Evolutionary conservation across 495 filamentous ascomycete genomes (phyloP).

Genomic region (Lentithecium fluviatile): DNA sequence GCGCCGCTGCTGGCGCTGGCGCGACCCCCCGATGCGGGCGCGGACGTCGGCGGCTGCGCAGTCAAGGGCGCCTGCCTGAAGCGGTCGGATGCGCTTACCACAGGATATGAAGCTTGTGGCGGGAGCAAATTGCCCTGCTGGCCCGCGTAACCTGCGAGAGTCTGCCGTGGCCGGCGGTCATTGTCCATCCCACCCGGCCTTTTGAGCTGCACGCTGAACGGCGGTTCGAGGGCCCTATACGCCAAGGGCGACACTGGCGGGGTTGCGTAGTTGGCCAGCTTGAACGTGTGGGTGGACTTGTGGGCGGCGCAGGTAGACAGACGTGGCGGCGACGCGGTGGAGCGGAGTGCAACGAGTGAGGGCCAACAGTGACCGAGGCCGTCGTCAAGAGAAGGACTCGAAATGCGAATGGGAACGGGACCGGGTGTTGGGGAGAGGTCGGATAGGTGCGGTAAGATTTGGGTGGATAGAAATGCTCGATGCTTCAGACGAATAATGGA

Average conservation of each 20-base stretch:
- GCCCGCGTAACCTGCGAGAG: constrained; percentile 35
- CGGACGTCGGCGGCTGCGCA: constrained; percentile 36
- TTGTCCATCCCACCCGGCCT: constrained; percentile 44
- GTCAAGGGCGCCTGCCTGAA: constrained; percentile 38
- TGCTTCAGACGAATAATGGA: constrained; percentile 18
- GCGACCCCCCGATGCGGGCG: constrained; percentile 17
- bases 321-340: background rate
- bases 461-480: constrained; percentile 18
- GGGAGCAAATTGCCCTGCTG: constrained; percentile 34
- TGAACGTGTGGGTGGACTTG: constrained; percentile 18
- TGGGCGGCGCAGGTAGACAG: background rate
- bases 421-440: background rate
- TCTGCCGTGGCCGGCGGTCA: constrained; percentile 44
- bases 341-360: background rate
- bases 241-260: constrained; percentile 46
- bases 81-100: constrained; percentile 37
- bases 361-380: background rate
- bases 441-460: constrained; percentile 5
- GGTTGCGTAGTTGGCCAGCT: constrained; percentile 47
- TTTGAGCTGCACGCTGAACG: constrained; percentile 26
- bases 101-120: constrained; percentile 34
- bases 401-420: background rate
- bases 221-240: constrained; percentile 38
- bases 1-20: constrained; percentile 44
- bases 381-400: background rate